Evolutionary conservation across 2,329 filamentous ascomycete genomes (phyloP).

Genomic region (Calonectria pauciramosa): DNA sequence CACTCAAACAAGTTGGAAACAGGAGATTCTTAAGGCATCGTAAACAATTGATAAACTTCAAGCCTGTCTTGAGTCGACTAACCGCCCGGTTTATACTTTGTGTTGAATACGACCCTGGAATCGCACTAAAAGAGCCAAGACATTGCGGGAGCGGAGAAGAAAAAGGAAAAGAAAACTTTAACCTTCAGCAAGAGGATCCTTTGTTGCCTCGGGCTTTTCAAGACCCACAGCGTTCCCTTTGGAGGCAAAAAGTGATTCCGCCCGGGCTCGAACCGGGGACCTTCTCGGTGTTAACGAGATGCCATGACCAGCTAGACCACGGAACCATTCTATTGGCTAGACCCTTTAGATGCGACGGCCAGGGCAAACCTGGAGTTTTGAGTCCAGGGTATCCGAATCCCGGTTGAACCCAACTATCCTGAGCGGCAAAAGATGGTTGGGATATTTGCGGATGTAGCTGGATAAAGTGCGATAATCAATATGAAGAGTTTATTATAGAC

Average conservation of each 20-base stretch:
- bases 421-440: too few species aligned
- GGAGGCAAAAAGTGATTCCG: neutral
- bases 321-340: neutral
- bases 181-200: neutral
- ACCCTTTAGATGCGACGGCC: neutral
- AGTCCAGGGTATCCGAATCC: neutral
- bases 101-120: neutral
- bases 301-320: conserved; percentile 11
- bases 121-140: neutral
- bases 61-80: neutral
- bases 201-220: neutral
- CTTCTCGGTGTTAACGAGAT: conserved; percentile 13
- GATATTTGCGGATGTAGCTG: neutral
- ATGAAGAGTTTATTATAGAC: neutral
- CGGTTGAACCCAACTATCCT: neutral
- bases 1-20: neutral
- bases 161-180: neutral
- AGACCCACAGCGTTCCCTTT: neutral
- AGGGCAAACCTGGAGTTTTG: neutral
- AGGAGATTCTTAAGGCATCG: neutral
- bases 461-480: neutral
- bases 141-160: neutral
- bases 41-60: neutral
- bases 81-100: neutral
- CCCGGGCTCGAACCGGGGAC: conserved; percentile 10